These are phyloP conservation scores for Backusella westeae DNA, from an alignment of 192 early-diverging fungal genomes.

Conservation along the genomic window DNA sequence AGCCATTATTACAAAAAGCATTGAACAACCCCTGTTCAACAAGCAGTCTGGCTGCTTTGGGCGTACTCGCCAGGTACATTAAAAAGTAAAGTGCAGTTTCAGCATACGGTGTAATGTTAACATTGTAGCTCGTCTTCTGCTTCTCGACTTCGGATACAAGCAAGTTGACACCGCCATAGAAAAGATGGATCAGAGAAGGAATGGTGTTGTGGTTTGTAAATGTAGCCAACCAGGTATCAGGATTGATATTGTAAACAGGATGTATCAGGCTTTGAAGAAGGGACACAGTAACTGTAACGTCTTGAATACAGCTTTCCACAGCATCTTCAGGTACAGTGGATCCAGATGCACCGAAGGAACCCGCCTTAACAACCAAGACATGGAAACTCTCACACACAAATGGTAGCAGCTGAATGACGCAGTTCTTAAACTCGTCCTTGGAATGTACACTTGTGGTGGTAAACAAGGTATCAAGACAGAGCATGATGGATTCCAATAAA, in stretches of 20 bases:
- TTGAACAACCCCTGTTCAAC: slow-evolving; percentile 38
- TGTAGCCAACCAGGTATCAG: slow-evolving; percentile 38
- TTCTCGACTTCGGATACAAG: slow-evolving; percentile 33
- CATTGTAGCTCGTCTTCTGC: slow-evolving; percentile 4
- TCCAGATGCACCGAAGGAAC: neutral
- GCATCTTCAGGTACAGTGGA: slow-evolving; percentile 13
- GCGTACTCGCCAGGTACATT: slow-evolving; percentile 38
- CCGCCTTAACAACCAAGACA: slow-evolving; percentile 16
- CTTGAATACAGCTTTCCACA: slow-evolving; percentile 34
- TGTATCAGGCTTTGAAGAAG: slow-evolving; percentile 41
- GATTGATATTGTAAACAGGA: slow-evolving; percentile 33
- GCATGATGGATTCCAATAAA: slow-evolving; percentile 32
- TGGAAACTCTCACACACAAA: slow-evolving; percentile 21
- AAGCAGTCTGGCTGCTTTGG: slow-evolving; percentile 34
- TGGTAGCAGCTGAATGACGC: neutral
- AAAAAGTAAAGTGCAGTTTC: slow-evolving; percentile 44
- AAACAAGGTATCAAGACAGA: slow-evolving; percentile 35
- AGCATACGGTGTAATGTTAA: slow-evolving; percentile 39
- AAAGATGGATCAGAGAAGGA: slow-evolving; percentile 33
- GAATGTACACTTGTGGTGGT: neutral
- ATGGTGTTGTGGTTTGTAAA: slow-evolving; percentile 36
- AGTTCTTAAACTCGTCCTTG: neutral
- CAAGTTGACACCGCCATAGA: slow-evolving; percentile 33
- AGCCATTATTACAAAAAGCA: slow-evolving; percentile 41
- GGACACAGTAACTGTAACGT: slow-evolving; percentile 38